Conservation (phyloP, 305 asterid species). For the Rubia occidens region DNA sequence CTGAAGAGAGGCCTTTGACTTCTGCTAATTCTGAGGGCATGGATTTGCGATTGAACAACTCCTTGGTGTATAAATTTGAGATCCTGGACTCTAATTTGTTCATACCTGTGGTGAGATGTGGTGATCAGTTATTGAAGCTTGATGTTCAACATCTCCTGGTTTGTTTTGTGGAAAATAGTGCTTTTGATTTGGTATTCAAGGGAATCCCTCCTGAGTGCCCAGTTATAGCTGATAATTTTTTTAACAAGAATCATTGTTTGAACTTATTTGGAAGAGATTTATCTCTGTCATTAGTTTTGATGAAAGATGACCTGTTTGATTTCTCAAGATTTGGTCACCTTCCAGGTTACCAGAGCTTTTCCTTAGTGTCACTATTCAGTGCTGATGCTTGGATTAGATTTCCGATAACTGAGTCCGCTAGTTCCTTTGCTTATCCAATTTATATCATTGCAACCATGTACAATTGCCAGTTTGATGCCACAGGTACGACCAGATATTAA, state of each 20-base stretch:
- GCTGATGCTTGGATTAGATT: constrained; percentile 85
- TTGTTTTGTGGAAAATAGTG: constrained; percentile 34
- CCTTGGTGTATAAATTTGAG: constrained; percentile 42
- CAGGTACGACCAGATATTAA: constrained; percentile 37
- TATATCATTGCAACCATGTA: constrained; percentile 57
- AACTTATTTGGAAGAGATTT: constrained; percentile 67
- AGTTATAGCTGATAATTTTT: constrained; percentile 47
- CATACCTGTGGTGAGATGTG: constrained; percentile 44
- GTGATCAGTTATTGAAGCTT: constrained; percentile 50
- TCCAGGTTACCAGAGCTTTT: constrained; percentile 24
- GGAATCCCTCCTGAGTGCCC: constrained; percentile 65
- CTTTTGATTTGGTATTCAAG: constrained; percentile 34
- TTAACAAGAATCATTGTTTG: constrained; percentile 52
- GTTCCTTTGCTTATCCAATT: constrained; percentile 34
- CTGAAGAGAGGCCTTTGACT: constrained; percentile 30
- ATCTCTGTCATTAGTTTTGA: constrained; percentile 47
- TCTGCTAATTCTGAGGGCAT: constrained; percentile 19
- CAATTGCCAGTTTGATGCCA: constrained; percentile 52
- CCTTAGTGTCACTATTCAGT: constrained; percentile 51
- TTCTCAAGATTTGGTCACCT: constrained; percentile 23
- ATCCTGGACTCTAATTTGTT: constrained; percentile 54
- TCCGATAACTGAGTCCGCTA: constrained; percentile 38
- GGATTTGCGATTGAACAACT: constrained; percentile 33
- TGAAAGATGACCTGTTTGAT: constrained; percentile 32
- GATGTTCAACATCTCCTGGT: constrained; percentile 42